Percentiles rank a stretch among this genome's conserved stretches.
phyloP scores from a whole-genome alignment of 2,329 filamentous ascomycete genomes.

The Tolypocladium tropicale region DNA sequence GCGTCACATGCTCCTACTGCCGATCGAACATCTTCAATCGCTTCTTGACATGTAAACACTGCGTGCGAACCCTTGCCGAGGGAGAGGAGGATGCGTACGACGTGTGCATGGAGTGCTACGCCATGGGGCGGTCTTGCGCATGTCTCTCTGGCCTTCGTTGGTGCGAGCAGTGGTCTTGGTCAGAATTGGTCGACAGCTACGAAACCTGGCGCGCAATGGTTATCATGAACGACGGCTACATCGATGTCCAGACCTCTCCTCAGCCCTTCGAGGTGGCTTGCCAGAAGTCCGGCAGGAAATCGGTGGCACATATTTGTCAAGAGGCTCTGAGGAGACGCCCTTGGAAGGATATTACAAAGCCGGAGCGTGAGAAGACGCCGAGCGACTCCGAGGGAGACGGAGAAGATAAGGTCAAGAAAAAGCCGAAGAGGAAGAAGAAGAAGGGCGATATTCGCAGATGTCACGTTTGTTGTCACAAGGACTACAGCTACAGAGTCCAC shows the following conservation, averaged over 20 bases:
- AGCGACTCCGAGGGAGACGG: constrained; percentile 50
- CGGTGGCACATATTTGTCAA: constrained; percentile 87
- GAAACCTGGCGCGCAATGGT: constrained; percentile 75
- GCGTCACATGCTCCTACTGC: constrained; percentile 92
- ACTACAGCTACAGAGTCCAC: constrained; percentile 77
- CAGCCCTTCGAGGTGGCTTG: constrained; percentile 61
- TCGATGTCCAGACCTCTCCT: constrained; percentile 56
- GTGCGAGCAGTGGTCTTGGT: constrained; percentile 91
- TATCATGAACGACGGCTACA: constrained; percentile 59
- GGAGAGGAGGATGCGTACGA: constrained; percentile 82
- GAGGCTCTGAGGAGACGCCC: constrained; percentile 72
- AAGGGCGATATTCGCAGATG: constrained; percentile 51
- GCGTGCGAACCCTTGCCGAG: constrained; percentile 54
- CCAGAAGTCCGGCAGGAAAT: constrained; percentile 59
- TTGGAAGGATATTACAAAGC: constrained; percentile 70
- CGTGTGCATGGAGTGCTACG: constrained; percentile 95
- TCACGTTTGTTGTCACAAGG: constrained; percentile 73
- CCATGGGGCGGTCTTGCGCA: constrained; percentile 88
- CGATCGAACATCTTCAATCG: constrained; percentile 94
- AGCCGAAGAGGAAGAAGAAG: constrained; percentile 44
- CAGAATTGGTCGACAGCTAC: constrained; percentile 64
- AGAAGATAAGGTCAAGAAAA: constrained; percentile 48
- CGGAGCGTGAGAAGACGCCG: constrained; percentile 34
- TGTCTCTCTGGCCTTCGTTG: constrained; percentile 80
- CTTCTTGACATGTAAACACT: constrained; percentile 85